phyloP scores from a whole-genome alignment of 768 basidiomycete species.

The Suillus paluster region DNA sequence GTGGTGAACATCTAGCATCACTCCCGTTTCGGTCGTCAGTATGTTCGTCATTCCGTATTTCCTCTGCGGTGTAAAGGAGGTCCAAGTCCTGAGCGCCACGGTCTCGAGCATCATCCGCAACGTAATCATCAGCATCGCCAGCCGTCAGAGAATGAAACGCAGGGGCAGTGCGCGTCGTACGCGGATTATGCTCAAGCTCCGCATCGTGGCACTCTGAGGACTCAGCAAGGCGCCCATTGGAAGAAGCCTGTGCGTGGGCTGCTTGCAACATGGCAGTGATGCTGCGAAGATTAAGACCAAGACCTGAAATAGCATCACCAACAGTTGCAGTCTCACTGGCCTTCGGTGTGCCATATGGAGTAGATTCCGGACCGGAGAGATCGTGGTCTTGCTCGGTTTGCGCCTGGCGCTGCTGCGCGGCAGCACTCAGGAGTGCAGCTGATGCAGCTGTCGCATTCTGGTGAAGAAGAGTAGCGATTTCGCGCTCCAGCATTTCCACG shows the following conservation, averaged over 20 bases:
- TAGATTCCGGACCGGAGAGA: slow-evolving; percentile 30
- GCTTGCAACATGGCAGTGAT: slow-evolving; percentile 84
- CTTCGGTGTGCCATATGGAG: slow-evolving; percentile 21
- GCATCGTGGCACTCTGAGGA: slow-evolving; percentile 52
- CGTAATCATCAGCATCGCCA: slow-evolving; percentile 35
- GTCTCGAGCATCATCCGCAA: slow-evolving; percentile 29
- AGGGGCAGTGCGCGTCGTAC: slow-evolving; percentile 68
- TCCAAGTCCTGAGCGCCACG: slow-evolving; percentile 54
- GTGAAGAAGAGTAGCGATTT: slow-evolving; percentile 74
- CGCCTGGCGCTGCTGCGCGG: slow-evolving; percentile 68
- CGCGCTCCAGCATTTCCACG: slow-evolving; percentile 77
- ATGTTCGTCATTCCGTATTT: slow-evolving; percentile 24
- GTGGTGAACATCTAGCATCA: slow-evolving; percentile 42
- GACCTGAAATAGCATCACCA: slow-evolving; percentile 32
- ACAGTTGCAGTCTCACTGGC: slow-evolving; percentile 1
- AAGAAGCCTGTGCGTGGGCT: slow-evolving; percentile 64
- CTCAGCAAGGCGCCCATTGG: slow-evolving; percentile 51
- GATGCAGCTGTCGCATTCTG: slow-evolving; percentile 77
- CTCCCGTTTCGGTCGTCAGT: slow-evolving; percentile 45
- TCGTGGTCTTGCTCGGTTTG: slow-evolving; percentile 44
- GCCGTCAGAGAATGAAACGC: slow-evolving; percentile 81
- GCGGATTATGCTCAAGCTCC: slow-evolving; percentile 49
- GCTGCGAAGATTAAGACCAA: slow-evolving; percentile 62
- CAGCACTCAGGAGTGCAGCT: slow-evolving; percentile 64
- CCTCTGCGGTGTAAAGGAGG: slow-evolving; percentile 53